These are phyloP conservation scores for Xylaria sp. DNA, from an alignment of 495 filamentous ascomycete genomes.

Conservation along the genomic window DNA sequence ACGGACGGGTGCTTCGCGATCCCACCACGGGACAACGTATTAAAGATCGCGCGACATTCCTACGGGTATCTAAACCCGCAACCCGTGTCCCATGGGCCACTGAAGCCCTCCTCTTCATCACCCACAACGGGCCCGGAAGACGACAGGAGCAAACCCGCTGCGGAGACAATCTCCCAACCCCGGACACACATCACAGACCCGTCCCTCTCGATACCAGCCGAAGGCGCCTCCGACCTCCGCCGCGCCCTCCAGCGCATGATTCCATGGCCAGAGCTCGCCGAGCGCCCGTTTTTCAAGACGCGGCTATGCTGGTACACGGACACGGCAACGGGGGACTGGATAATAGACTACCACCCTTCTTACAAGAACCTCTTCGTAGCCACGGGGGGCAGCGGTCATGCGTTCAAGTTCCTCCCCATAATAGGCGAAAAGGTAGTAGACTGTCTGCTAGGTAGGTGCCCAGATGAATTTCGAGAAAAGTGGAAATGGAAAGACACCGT, in stretches of 20 bases:
- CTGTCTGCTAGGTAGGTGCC: slow-evolving; percentile 63
- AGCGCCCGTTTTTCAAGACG: slow-evolving; percentile 71
- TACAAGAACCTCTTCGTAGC: slow-evolving; percentile 75
- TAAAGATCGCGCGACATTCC: slow-evolving; percentile 84
- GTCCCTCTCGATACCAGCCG: slow-evolving; percentile 55
- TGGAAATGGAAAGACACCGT: slow-evolving; percentile 69
- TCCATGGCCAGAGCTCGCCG: slow-evolving; percentile 59
- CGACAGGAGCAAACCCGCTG: neutral
- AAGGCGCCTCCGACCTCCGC: slow-evolving; percentile 68
- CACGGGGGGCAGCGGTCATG: slow-evolving; percentile 87
- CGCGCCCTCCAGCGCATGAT: slow-evolving; percentile 66
- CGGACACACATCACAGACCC: slow-evolving; percentile 54
- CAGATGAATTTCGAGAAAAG: slow-evolving; percentile 63
- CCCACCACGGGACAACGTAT: slow-evolving; percentile 69
- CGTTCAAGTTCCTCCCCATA: slow-evolving; percentile 87
- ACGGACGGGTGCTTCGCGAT: slow-evolving; percentile 83
- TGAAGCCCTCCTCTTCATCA: slow-evolving; percentile 41
- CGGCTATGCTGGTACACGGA: slow-evolving; percentile 91
- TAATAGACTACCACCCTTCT: slow-evolving; percentile 77
- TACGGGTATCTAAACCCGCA: slow-evolving; percentile 81
- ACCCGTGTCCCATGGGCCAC: slow-evolving; percentile 49
- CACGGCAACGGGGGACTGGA: slow-evolving; percentile 80
- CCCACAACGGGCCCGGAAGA: neutral
- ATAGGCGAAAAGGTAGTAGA: slow-evolving; percentile 80
- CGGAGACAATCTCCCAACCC: slow-evolving; percentile 51